phyloP scores from a whole-genome alignment of 768 basidiomycete species.

The Cubamyces sp. region DNA sequence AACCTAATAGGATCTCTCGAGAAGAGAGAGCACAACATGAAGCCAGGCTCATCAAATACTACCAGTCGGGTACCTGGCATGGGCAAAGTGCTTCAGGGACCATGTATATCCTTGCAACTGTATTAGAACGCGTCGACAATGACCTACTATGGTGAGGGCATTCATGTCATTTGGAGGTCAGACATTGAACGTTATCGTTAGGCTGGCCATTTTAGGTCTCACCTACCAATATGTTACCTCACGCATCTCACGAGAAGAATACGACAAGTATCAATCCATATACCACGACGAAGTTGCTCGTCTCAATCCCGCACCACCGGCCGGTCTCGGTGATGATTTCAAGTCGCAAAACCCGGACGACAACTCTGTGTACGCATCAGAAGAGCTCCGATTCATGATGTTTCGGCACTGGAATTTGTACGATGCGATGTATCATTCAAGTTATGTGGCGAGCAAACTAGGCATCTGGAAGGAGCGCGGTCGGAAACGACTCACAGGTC shows the following conservation, averaged over 20 bases:
- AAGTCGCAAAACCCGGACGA: conserved; percentile 81
- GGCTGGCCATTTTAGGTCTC: conserved; percentile 91
- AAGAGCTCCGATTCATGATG: conserved; percentile 92
- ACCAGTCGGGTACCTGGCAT: conserved; percentile 80
- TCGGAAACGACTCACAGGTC: conserved; percentile 82
- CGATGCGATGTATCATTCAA: conserved; percentile 97
- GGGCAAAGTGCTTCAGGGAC: conserved; percentile 90
- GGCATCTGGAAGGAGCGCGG: conserved; percentile 98
- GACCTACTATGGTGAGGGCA: conserved; percentile 81
- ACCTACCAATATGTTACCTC: conserved; percentile 91
- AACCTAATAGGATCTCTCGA: conserved; percentile 62
- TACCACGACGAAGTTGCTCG: conserved; percentile 93
- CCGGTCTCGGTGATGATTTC: conserved; percentile 44
- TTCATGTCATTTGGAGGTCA: not conserved
- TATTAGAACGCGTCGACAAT: conserved; percentile 91
- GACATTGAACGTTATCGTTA: conserved; percentile 35
- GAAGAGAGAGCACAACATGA: conserved; percentile 72
- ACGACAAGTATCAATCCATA: conserved; percentile 79
- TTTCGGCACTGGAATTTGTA: conserved; percentile 98
- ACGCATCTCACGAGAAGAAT: conserved; percentile 83
- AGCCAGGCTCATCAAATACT: conserved; percentile 77
- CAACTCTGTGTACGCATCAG: conserved; percentile 74
- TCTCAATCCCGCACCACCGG: conserved; percentile 69
- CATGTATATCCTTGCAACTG: conserved; percentile 87
- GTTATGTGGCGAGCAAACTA: conserved; percentile 92